A percentile compares a stretch with the other conserved stretches of the same genome.
These are phyloP conservation scores for Phytophthora fragariae DNA, from an alignment of 352 stramenopile species.

Conservation along the genomic window DNA sequence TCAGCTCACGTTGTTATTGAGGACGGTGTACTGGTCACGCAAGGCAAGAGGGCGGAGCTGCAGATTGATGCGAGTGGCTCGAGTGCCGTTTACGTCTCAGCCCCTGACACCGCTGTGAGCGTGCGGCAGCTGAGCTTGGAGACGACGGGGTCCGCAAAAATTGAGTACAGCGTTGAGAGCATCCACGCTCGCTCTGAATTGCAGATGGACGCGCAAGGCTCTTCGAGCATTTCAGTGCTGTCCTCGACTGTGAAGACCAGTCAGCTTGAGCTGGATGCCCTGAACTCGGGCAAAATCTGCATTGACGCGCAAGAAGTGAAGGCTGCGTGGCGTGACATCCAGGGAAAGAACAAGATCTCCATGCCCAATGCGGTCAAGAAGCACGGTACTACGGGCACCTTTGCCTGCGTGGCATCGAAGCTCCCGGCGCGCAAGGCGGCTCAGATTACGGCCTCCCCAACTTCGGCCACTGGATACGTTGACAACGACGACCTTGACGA, in stretches of 20 bases:
- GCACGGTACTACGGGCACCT: conserved; percentile 29
- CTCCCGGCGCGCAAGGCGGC: conserved; percentile 22
- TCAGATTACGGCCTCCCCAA: conserved; percentile 6
- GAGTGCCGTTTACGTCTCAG: conserved; percentile 31
- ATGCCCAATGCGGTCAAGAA: conserved; percentile 33
- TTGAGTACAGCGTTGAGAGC: conserved; percentile 28
- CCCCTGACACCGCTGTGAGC: conserved; percentile 19
- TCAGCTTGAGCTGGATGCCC: conserved; percentile 23
- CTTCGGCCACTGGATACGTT: background rate
- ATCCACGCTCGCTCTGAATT: conserved; percentile 17
- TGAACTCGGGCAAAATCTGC: conserved; percentile 17
- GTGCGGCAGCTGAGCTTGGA: conserved; percentile 26
- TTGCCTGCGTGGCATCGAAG: conserved; percentile 18
- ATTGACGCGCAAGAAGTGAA: conserved; percentile 17
- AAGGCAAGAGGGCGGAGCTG: conserved; percentile 13
- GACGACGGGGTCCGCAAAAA: conserved; percentile 18
- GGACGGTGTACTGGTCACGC: conserved; percentile 25
- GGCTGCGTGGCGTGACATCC: conserved; percentile 4
- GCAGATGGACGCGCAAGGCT: conserved; percentile 20
- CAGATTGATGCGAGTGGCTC: conserved; percentile 27
- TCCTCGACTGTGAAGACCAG: conserved; percentile 13
- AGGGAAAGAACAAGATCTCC: conserved; percentile 32
- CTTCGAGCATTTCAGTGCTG: conserved; percentile 26
- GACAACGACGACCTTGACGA: conserved; percentile 8
- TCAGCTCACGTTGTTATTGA: conserved; percentile 33